Evolutionary conservation across 352 stramenopile genomes (phyloP).

Genomic region (Pythium vanterpoolii): DNA sequence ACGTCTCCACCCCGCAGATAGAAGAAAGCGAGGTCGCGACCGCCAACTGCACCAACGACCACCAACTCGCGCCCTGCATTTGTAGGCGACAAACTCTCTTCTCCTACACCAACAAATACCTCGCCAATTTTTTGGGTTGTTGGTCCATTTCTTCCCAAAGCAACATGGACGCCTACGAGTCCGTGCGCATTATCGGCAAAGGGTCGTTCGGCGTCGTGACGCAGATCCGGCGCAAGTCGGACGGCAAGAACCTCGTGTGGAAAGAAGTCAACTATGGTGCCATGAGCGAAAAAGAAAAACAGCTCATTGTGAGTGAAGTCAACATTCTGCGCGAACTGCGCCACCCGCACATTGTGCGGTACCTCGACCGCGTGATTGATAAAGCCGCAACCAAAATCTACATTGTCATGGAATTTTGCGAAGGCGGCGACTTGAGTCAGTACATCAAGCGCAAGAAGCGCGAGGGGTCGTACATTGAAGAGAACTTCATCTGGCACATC

Average conservation of each 20-base stretch:
- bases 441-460: slow-evolving; percentile 91
- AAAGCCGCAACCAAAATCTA: slow-evolving; percentile 91
- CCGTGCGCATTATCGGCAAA: slow-evolving; percentile 88
- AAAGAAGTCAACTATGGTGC: slow-evolving; percentile 92
- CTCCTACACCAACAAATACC: neutral
- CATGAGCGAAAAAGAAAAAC: slow-evolving; percentile 93
- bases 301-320: slow-evolving; percentile 92
- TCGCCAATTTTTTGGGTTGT: neutral
- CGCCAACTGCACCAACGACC: no score
- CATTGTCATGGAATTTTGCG: slow-evolving; percentile 95
- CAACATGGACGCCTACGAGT: slow-evolving; percentile 86
- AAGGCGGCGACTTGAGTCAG: slow-evolving; percentile 86
- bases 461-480: slow-evolving; percentile 89
- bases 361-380: slow-evolving; percentile 93
- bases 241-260: slow-evolving; percentile 90
- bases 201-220: slow-evolving; percentile 91
- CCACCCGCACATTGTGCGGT: slow-evolving; percentile 92
- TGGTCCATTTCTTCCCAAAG: neutral
- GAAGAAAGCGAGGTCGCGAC: no score
- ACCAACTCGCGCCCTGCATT: no score
- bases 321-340: slow-evolving; percentile 93
- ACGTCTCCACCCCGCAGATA: no score
- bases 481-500: slow-evolving; percentile 92
- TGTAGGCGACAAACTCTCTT: neutral
- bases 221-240: slow-evolving; percentile 87